These are phyloP conservation scores for Coniochaeta prunicola DNA, from an alignment of 2,329 filamentous ascomycete genomes.

Conservation along the genomic window DNA sequence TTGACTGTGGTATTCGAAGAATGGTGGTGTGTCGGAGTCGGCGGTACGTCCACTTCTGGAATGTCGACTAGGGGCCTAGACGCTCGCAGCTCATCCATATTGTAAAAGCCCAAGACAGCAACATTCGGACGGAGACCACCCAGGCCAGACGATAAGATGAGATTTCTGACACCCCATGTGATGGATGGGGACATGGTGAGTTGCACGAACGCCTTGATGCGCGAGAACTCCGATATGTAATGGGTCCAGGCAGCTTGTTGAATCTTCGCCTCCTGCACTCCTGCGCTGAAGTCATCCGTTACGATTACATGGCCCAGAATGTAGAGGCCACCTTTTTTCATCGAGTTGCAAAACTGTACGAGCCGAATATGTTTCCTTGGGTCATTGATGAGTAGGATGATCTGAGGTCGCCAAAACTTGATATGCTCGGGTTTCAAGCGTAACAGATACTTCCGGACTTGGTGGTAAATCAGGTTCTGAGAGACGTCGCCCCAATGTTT, in stretches of 20 bases:
- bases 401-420: constrained; percentile 89
- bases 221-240: constrained; percentile 74
- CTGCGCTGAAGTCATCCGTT: constrained; percentile 69
- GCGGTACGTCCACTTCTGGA: constrained; percentile 36
- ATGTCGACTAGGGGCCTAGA: constrained; percentile 50
- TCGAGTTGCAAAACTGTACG: constrained; percentile 84
- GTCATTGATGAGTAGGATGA: constrained; percentile 76
- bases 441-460: constrained; percentile 80
- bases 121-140: constrained; percentile 89
- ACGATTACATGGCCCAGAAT: constrained; percentile 85
- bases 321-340: constrained; percentile 83
- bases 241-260: constrained; percentile 80
- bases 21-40: constrained; percentile 17
- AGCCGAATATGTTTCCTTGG: constrained; percentile 74
- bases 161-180: constrained; percentile 78
- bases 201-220: constrained; percentile 85
- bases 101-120: constrained; percentile 73
- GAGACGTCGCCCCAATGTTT: constrained; percentile 89
- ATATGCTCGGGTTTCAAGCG: constrained; percentile 82
- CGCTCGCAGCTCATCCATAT: constrained; percentile 66
- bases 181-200: constrained; percentile 75
- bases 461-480: constrained; percentile 78
- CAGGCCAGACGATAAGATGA: constrained; percentile 73
- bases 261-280: constrained; percentile 72
- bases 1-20: constrained; percentile 11